Percentiles rank a stretch among this genome's conserved stretches.
Conservation (phyloP, 192 early-diverging fungal species). For the Umbelopsis sp. region DNA sequence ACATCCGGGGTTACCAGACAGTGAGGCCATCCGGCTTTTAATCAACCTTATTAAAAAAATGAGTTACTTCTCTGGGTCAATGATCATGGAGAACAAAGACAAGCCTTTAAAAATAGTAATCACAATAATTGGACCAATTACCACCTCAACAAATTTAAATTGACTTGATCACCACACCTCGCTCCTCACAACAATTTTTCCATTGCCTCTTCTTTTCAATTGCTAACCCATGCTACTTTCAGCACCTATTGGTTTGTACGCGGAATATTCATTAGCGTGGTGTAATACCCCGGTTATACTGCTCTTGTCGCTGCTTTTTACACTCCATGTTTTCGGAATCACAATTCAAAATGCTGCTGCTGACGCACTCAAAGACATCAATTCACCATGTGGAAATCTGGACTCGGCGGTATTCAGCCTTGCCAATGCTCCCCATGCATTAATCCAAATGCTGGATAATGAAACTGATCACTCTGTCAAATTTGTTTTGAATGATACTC, state of each 20-base stretch:
- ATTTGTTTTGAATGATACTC: slow-evolving; percentile 19
- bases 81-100: no score
- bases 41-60: no score
- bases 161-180: no score
- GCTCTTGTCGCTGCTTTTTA: slow-evolving; percentile 11
- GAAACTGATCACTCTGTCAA: slow-evolving; percentile 9
- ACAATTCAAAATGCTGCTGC: neutral
- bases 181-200: no score
- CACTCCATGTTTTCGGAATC: neutral
- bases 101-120: no score
- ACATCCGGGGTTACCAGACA: neutral
- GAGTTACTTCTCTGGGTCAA: no score
- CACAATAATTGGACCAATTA: no score
- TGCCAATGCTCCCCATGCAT: neutral
- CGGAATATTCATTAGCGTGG: slow-evolving; percentile 16
- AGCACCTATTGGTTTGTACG: neutral
- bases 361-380: neutral
- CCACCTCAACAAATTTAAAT: no score
- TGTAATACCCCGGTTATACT: slow-evolving; percentile 17
- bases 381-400: neutral
- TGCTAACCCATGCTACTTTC: neutral
- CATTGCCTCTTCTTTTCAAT: neutral
- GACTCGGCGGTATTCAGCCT: neutral
- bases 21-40: no score
- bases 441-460: slow-evolving; percentile 10